phyloP scores from a whole-genome alignment of 352 stramenopile species.

The Phytophthora boehmeriae region DNA sequence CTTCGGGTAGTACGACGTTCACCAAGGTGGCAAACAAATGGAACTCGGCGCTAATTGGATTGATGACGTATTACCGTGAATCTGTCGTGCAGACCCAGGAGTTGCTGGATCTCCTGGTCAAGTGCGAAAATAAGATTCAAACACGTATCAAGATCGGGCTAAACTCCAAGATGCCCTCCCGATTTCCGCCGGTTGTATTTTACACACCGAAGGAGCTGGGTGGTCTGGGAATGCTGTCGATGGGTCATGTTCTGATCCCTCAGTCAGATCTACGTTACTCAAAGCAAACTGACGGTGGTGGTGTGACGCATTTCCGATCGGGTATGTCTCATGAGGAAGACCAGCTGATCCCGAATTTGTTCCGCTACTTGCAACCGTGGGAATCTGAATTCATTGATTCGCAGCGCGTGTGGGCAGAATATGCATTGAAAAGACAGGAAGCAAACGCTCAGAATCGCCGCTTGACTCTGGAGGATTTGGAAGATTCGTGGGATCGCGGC shows the following conservation, averaged over 20 bases:
- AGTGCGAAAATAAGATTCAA: conserved; percentile 99
- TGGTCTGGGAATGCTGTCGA: conserved; percentile 99
- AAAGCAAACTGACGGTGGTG: conserved; percentile 97
- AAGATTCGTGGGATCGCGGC: conserved; percentile 99
- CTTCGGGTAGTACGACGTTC: conserved; percentile 99
- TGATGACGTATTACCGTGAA: conserved; percentile 99
- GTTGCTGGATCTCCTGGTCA: conserved; percentile 99
- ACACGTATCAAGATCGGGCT: conserved; percentile 99
- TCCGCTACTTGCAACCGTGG: conserved; percentile 98
- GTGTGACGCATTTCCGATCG: conserved; percentile 99
- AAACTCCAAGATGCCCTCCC: conserved; percentile 99
- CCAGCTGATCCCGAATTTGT: conserved; percentile 99
- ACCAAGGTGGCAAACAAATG: conserved; percentile 99
- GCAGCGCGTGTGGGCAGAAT: conserved; percentile 99
- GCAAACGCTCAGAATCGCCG: conserved; percentile 98
- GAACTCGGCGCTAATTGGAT: conserved; percentile 93
- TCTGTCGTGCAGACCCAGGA: conserved; percentile 99
- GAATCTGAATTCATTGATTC: conserved; percentile 99
- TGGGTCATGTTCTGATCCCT: conserved; percentile 99
- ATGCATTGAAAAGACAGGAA: conserved; percentile 99
- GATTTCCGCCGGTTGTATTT: conserved; percentile 99
- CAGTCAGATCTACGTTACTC: conserved; percentile 99
- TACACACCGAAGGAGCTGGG: conserved; percentile 99
- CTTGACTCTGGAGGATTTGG: conserved; percentile 98
- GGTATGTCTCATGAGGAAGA: conserved; percentile 98